phyloP scores from a whole-genome alignment of 2,329 filamentous ascomycete species.

The Nothomitra cinnamomea region DNA sequence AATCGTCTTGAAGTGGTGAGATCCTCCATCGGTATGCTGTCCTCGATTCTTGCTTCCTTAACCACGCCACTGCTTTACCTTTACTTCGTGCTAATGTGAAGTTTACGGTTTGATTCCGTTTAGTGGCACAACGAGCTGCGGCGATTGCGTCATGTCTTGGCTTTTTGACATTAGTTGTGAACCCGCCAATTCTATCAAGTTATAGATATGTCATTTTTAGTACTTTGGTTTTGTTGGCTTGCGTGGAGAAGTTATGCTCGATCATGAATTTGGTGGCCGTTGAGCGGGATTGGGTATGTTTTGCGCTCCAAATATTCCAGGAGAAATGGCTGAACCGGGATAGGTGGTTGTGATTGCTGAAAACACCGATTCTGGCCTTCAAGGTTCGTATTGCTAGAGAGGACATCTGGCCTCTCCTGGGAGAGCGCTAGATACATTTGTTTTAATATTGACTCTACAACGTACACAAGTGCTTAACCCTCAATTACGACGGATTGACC shows the following conservation, averaged over 20 bases:
- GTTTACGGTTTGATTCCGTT: conserved; percentile 10
- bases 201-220: conserved; percentile 16
- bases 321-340: not conserved
- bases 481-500: conserved; percentile 41
- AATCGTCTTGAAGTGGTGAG: conserved; percentile 34
- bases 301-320: not conserved
- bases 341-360: conserved; percentile 34
- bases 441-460: not conserved
- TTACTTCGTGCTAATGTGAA: not conserved
- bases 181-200: conserved; percentile 2
- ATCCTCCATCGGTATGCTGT: conserved; percentile 27
- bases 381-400: not conserved
- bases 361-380: conserved; percentile 18
- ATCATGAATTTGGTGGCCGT: conserved; percentile 50
- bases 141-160: conserved; percentile 32
- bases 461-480: conserved; percentile 31
- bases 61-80: not conserved
- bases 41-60: too few species aligned
- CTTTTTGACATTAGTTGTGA: conserved; percentile 23
- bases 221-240: conserved; percentile 36
- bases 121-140: conserved; percentile 16
- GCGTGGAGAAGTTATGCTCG: conserved; percentile 49
- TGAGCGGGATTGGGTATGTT: conserved; percentile 47
- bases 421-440: not conserved
- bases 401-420: not conserved